Conservation (phyloP, 2,329 filamentous ascomycete species). For the Aureobasidium sp. region DNA sequence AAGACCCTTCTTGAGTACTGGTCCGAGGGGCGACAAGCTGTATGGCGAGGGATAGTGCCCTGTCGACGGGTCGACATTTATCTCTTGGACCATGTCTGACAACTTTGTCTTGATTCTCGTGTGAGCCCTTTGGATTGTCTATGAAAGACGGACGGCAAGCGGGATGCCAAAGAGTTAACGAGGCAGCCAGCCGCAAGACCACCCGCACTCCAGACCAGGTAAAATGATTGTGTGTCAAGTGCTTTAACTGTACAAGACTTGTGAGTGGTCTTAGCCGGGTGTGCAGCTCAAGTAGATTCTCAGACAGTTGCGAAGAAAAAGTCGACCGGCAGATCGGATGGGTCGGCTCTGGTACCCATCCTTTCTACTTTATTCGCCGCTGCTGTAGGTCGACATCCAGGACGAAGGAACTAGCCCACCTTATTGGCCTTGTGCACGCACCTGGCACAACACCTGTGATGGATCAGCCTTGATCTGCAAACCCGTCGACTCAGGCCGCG, state of each 20-base stretch:
- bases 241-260: not conserved
- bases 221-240: not conserved
- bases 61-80: not conserved
- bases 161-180: not conserved
- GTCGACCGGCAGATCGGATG: not conserved
- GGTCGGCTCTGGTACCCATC: not conserved
- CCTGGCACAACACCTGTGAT: not conserved
- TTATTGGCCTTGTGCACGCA: not conserved
- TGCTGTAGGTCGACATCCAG: not conserved
- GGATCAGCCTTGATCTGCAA: not conserved
- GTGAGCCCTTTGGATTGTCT: not conserved
- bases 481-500: not conserved
- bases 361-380: not conserved
- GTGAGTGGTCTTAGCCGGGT: not conserved
- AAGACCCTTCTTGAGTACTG: slow-evolving; percentile 22
- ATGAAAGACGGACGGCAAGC: not conserved
- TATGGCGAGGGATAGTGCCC: slow-evolving; percentile 24
- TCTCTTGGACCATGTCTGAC: not conserved
- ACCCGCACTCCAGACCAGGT: not conserved
- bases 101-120: not conserved
- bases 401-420: not conserved
- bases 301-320: not conserved
- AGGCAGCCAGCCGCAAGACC: not conserved
- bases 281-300: not conserved
- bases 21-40: slow-evolving; percentile 20